Evolutionary conservation across 2,329 filamentous ascomycete genomes (phyloP), one percentile per base, ranked within the genome.

Genomic region (Teratosphaeria gauchensis): DNA sequence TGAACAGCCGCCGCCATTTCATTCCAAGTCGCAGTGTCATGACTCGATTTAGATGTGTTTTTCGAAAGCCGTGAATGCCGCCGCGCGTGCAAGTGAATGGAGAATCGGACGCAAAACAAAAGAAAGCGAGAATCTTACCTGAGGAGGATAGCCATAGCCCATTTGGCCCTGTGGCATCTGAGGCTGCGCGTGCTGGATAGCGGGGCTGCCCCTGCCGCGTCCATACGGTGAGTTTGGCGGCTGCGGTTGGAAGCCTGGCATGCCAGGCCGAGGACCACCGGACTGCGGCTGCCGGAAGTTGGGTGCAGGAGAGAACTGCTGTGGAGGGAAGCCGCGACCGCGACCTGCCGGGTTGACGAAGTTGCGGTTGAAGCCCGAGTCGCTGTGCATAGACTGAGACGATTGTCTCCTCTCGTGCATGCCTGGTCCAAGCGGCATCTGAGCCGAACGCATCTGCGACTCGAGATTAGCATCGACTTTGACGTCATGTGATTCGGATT

Each of bases 351-450:
- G 72, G 12, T 74, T 72, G 28, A 70, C 67, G 61, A 75, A 78
- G 46, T 71, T 69, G 33, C 66, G 66, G 54, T 66, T 62, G 63
- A 65, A 64, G 72, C 80, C 83, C 74, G 86, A 82, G 63, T 92
- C 88, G 71, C 84, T 84, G 73, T 92, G 88, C 63, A 85, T 82
- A 24, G 90, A 95, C 70, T 94, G 90, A 42, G 87, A 87, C 32
- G 92, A 96, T 72, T 92, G 88, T 66, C 90, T 87, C 69, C 92
- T 88, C 67, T 90, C 83, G 75, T 97, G 92, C 57, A 83, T 77
- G 61, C 81, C 82, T 66, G 85, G 78, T 61, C 81, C 79, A 63
- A 82, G 54, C 60, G 61, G 54, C 53, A 59, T 59, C 42, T 61
- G 58, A 30, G 24, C 21, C 14, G 61, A 59, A 53, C 67, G 67